A percentile compares a stretch with the other conserved stretches of the same genome.
These are phyloP conservation scores for Acmispon strigosus DNA, from an alignment of 306 rosid species.

Conservation along the genomic window DNA sequence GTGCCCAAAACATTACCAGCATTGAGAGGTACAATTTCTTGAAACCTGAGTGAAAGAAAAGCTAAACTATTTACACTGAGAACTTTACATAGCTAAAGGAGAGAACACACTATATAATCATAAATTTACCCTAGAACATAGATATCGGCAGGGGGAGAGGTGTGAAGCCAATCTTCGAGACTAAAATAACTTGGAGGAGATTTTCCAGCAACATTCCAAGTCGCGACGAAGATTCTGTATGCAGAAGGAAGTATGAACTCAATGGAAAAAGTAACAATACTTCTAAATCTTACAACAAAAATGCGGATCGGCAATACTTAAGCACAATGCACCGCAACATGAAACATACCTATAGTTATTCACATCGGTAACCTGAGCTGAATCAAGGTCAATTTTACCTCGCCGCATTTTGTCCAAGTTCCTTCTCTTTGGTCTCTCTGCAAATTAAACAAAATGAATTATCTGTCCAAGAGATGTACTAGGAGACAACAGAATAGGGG, in stretches of 20 bases:
- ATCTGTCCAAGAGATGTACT: conserved; percentile 3
- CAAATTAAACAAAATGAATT: conserved; percentile 17
- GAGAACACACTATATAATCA: conserved; percentile 1
- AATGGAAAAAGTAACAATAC: conserved; percentile 1
- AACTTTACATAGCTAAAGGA: conserved; percentile 2
- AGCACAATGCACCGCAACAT: conserved; percentile 9
- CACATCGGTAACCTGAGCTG: conserved; percentile 64
- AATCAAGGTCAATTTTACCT: conserved; percentile 61
- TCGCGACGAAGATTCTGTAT: conserved; percentile 73
- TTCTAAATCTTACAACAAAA: background rate
- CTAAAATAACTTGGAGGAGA: conserved; percentile 79
- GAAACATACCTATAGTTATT: conserved; percentile 60
- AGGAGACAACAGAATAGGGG: background rate
- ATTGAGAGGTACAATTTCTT: conserved; percentile 97
- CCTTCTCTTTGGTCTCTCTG: conserved; percentile 71
- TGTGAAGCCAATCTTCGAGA: conserved; percentile 98
- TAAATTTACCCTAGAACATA: conserved; percentile 85
- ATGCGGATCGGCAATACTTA: background rate
- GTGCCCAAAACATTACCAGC: conserved; percentile 98
- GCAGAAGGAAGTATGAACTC: conserved; percentile 7
- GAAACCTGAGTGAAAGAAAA: conserved; percentile 59
- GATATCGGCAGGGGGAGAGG: conserved; percentile 89
- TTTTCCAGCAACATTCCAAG: conserved; percentile 99
- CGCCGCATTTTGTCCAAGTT: conserved; percentile 60
- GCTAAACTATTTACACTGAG: background rate